These are phyloP conservation scores for Leishmania major DNA, from an alignment of 208 protist genomes.

Conservation along the genomic window DNA sequence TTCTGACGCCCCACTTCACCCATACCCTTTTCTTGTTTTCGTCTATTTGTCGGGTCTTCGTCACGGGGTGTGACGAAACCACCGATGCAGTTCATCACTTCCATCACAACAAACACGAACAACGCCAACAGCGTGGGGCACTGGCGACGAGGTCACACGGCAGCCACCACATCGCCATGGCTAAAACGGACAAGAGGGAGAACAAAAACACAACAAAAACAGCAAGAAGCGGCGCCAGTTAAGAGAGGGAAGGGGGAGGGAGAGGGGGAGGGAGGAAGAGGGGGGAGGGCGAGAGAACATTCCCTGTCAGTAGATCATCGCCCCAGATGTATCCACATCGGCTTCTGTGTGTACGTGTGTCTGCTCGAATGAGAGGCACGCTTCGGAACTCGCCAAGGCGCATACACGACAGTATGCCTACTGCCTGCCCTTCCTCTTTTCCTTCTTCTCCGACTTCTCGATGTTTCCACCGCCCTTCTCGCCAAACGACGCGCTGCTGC, in stretches of 20 bases:
- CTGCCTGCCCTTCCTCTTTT: slow-evolving; percentile 61
- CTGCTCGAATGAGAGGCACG: background rate
- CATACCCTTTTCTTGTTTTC: background rate
- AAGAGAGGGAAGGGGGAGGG: background rate
- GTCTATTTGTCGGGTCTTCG: background rate
- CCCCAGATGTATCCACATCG: background rate
- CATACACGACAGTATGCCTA: background rate
- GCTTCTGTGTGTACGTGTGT: background rate
- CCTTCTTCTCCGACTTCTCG: slow-evolving; percentile 73
- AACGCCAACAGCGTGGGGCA: background rate
- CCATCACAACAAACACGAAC: background rate
- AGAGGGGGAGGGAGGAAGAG: too few relatives aligned
- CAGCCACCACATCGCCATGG: background rate
- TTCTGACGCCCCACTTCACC: background rate
- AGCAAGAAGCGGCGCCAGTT: background rate
- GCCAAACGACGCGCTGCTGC: slow-evolving; percentile 17
- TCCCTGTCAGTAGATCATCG: background rate
- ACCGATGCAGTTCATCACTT: background rate
- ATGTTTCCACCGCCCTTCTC: slow-evolving; percentile 15
- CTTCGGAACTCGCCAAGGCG: background rate
- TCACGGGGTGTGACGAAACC: background rate
- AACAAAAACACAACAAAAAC: background rate
- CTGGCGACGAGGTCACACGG: background rate
- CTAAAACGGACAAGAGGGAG: background rate
- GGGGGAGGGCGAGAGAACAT: background rate